Conservation (phyloP, 768 basidiomycete genomes). For the Naganishia friedmannii region DNA sequence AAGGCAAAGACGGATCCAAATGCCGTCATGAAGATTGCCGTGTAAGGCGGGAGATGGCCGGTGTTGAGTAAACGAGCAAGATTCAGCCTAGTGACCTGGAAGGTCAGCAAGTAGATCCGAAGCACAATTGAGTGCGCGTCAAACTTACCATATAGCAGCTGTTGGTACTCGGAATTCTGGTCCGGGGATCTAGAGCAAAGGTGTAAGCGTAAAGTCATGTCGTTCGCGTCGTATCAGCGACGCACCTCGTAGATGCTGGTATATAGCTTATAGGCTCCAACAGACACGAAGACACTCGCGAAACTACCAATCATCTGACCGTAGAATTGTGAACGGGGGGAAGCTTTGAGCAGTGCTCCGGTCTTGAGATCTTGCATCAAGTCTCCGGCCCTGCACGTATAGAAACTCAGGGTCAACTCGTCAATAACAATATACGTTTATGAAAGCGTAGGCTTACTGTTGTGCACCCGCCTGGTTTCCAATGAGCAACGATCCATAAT, state of each 20-base stretch:
- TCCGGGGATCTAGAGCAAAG: slow-evolving; percentile 63
- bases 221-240: neutral
- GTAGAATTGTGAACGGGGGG: slow-evolving; percentile 89
- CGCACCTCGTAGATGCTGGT: slow-evolving; percentile 68
- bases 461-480: slow-evolving; percentile 74
- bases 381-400: slow-evolving; percentile 71
- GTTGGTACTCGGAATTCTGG: slow-evolving; percentile 95
- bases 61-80: slow-evolving; percentile 56
- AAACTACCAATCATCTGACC: slow-evolving; percentile 84
- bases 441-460: slow-evolving; percentile 60
- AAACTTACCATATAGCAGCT: slow-evolving; percentile 76
- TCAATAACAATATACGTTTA: neutral
- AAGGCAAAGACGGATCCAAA: slow-evolving; percentile 71
- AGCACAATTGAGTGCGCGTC: slow-evolving; percentile 56
- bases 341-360: slow-evolving; percentile 84
- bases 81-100: slow-evolving; percentile 54
- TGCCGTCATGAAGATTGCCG: slow-evolving; percentile 69
- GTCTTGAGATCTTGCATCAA: slow-evolving; percentile 99
- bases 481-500: neutral
- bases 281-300: slow-evolving; percentile 81
- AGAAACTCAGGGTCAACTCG: neutral
- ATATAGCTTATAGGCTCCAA: slow-evolving; percentile 82
- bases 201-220: neutral
- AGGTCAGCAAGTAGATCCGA: neutral
- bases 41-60: slow-evolving; percentile 75